phyloP scores from a whole-genome alignment of 176 grass and related monocot genomes.

The Typha latifolia region DNA sequence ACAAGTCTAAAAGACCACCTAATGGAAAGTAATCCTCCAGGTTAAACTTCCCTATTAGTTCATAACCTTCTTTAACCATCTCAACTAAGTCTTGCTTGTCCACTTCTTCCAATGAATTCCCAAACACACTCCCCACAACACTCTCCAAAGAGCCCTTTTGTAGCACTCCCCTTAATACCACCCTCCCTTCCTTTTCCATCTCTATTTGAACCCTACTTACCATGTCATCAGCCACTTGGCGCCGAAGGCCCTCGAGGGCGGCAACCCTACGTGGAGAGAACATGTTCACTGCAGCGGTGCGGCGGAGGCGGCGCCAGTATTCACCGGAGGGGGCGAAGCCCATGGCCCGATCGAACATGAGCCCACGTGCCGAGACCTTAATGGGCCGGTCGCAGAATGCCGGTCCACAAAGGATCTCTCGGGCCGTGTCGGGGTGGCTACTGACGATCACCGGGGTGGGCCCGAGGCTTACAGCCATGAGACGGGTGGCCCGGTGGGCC shows the following conservation, averaged over 20 bases:
- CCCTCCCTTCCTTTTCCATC: conserved; percentile 5
- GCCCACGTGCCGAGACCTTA: conserved; percentile 14
- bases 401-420: conserved; percentile 20
- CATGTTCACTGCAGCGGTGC: conserved; percentile 13
- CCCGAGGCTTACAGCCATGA: conserved; percentile 39
- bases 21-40: conserved; percentile 24
- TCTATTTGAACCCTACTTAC: neutral
- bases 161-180: conserved; percentile 20
- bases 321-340: conserved; percentile 27
- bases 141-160: conserved; percentile 26
- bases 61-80: conserved; percentile 36
- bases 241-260: conserved; percentile 6
- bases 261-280: conserved; percentile 29
- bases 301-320: conserved; percentile 39
- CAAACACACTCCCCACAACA: conserved; percentile 30
- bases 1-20: conserved; percentile 25
- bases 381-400: conserved; percentile 29
- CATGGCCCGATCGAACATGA: conserved; percentile 41
- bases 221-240: conserved; percentile 6
- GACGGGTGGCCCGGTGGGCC: conserved; percentile 9
- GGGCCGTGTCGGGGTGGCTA: conserved; percentile 29
- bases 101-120: neutral
- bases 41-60: conserved; percentile 35
- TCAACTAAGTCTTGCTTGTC: conserved; percentile 5
- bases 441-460: conserved; percentile 26